Evolutionary conservation across 164 flowering plant species (phyloP), one percentile per base, ranked within the genome.

Genomic region (Warburgia ugandensis): DNA sequence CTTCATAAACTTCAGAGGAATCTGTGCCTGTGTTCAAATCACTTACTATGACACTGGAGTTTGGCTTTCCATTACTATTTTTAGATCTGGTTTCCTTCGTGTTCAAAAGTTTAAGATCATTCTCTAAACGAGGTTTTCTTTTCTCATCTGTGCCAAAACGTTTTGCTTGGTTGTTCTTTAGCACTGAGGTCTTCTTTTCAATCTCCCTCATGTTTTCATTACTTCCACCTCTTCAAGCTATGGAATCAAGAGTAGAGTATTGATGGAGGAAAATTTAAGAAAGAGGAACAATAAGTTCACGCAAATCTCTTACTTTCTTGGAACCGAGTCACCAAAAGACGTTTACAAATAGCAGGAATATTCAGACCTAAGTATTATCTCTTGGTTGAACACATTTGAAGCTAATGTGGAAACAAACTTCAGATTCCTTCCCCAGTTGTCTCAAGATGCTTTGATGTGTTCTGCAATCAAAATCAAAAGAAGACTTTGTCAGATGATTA

Each of bases 1-100:
- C 61, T 57, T 75, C 73, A 62, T 67, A 66, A 73, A 69, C 73
- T 60, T 78, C 76, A 56, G 74, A 40, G 38, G 70, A 45, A 59
- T 79, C 74, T 17, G 62, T 47, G 32, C 63, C 68, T 39, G 58
- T 26, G 28, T 68, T 74, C 6, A 58, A 55, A 58, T 77, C 76
- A 60, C 76, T 73, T 52, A 55, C 75, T 59, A 54, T 21, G 35
- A 21, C 25, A 48, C 48, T 52, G 31, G 73, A 45, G 19, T 47
- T 61, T 32, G 52, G 40, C 43, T 45, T 72, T 42, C 63, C 45
- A 57, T 54, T 27, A 19, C 62, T 54, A 50, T 58, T 55, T 60
- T 67, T 75, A 45, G 50, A 48, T 19, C 62, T 61, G 14, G 14
- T 49, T 54, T 54, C 72, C 62, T 72, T 72, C 39, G 38, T 62